Conservation (phyloP, 2,329 filamentous ascomycete species). For the Sarocladium strictum region DNA sequence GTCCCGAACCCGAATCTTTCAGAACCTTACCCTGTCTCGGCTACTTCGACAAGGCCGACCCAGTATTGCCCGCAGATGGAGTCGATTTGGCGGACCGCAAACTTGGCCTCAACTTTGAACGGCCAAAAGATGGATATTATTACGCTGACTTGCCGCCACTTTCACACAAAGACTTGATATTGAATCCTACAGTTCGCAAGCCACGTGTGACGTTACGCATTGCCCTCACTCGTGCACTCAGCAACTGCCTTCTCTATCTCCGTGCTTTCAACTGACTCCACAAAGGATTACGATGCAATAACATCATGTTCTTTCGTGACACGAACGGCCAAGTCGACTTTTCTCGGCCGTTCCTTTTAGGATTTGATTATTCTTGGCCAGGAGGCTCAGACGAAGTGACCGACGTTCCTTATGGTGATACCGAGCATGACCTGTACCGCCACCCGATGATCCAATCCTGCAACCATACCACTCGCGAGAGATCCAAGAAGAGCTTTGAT, state of each 20-base stretch:
- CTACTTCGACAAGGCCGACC: constrained; percentile 41
- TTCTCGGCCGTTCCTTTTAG: constrained; percentile 38
- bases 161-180: constrained; percentile 42
- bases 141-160: constrained; percentile 32
- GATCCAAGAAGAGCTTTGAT: constrained; percentile 47
- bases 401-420: constrained; percentile 38
- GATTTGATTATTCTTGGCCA: constrained; percentile 50
- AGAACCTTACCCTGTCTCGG: constrained; percentile 44
- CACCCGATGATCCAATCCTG: constrained; percentile 38
- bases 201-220: constrained; percentile 47
- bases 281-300: constrained; percentile 49
- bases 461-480: constrained; percentile 22
- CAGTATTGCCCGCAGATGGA: constrained; percentile 26
- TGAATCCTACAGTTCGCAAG: constrained; percentile 25
- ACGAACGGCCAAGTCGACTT: constrained; percentile 28
- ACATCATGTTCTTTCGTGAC: constrained; percentile 30
- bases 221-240: constrained; percentile 42
- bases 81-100: constrained; percentile 23
- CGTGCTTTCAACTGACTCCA: constrained; percentile 53
- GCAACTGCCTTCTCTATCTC: constrained; percentile 47
- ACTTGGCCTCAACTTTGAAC: constrained; percentile 49
- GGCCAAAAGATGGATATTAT: constrained; percentile 31
- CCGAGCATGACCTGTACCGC: constrained; percentile 42
- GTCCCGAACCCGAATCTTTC: constrained; percentile 42
- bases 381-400: constrained; percentile 44